Evolutionary conservation across 805 yeast genomes (phyloP), one percentile per base, ranked within the genome.

Genomic region (Wickerhamomyces sydowiorum): DNA sequence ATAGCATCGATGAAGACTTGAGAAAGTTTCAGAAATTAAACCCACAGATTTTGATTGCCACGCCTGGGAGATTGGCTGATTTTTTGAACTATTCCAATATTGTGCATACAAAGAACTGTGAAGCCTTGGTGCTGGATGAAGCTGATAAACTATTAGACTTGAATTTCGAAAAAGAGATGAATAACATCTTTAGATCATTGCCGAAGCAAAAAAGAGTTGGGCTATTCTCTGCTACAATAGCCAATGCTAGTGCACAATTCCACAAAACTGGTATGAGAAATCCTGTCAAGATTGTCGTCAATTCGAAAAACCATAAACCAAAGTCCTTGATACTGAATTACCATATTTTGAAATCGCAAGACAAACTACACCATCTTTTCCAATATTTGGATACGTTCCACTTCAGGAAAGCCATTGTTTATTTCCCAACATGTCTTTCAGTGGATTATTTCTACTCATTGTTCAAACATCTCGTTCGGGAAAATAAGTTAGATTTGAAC

Each of bases 201-300:
- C 99, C 99, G 0, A 83, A 86, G 51, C 99, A 91, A 64, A 78
- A 96, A 54, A 73, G 99, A 55, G 88, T 95, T 0, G 99, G 98
- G 1, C 67, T 91, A 17, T 91, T 91, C 57, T 88, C 96, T 1
- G 99, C 99, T 2, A 93, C 99, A 0, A 79, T 93, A 39, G 76
- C 86, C 7, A 80, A 86, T 42, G 93, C 96, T 0, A 88, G 93
- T 10, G 70, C 75, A 28, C 77, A 78, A 39, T 77, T 93, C 21
- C 87, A 88, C 59, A 79, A 84, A 44, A 82, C 95, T 1, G 98
- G 98, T 15, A 78, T 93, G 77, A 75, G 95, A 41, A 91, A 93
- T 59, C 99, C 99, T 0, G 95, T 91, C 12, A 85, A 82, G 54
- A 75, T 93, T 24, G 76, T 82, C 2, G 99, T 91, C 18, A 83